Base-by-base conservation (phyloP, 2,329 filamentous ascomycete species). In the Aureobasidium uvarum region DNA sequence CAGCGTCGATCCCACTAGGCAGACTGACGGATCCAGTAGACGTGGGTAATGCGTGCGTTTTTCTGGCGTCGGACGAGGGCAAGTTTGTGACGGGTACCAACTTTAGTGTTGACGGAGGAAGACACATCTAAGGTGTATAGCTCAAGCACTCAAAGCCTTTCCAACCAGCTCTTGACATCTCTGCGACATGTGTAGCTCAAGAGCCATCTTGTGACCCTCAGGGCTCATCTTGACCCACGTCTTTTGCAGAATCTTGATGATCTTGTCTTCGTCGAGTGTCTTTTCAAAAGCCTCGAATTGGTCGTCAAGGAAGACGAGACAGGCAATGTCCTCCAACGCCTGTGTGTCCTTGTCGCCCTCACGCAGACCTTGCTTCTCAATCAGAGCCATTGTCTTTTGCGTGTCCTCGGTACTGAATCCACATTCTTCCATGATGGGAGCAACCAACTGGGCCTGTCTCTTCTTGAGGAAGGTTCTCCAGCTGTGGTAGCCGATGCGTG, bases 301-400 rank as follows among this genome's bases (percentile, higher is more conserved):
- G 74, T 94, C 91, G 74, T 95, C 91, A 69, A 96, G 78, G 74
- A 96, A 96, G 33, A 96, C 91, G 64, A 96, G 78, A 74, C 91
- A 96, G 3, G 92, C 92, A 52, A 92, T 89, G 77, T 96, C 92
- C 79, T 96, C 92, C 68, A 96, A 81, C 7, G 85, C 82, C 80
- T 94, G 89, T 64, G 88, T 87, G 75, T 92, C 89, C 67, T 82
- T 80, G 66, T 86, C 84, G 66, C 81, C 80, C 63, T 79, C 78
- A 72, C 82, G 83, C 70, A 96, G 77, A 64, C 87, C 86, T 74
- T 95, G 90, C 77, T 96, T 96, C 67, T 89, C 82, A 62, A 96
- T 88, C 75, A 95, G 77, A n/a, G 83, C 82, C 2, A 84, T 89
- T 1, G 94, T 85, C 39, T 87, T 80, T 65, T 81, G 81, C 7